Conservation (phyloP, 768 basidiomycete genomes). For the Lactarius sanguifluus region DNA sequence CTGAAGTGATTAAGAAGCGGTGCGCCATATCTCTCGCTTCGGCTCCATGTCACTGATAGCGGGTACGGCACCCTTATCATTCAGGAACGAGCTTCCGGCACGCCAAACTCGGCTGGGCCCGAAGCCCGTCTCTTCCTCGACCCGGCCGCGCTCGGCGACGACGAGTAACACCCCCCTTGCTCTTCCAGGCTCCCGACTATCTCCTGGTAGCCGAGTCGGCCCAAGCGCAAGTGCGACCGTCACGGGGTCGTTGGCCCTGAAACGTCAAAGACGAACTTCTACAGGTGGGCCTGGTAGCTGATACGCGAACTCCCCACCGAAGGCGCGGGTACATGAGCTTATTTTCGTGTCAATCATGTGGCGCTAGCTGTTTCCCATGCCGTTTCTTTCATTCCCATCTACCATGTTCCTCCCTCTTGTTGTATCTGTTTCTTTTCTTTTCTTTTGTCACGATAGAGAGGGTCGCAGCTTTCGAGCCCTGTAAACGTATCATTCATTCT, state of each 20-base stretch:
- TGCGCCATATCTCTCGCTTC: conserved; percentile 35
- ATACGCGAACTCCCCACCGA: conserved; percentile 22
- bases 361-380: conserved; percentile 6
- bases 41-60: conserved; percentile 17
- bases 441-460: conserved; percentile 13
- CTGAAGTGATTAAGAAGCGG: conserved; percentile 97
- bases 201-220: conserved; percentile 38
- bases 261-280: conserved; percentile 80
- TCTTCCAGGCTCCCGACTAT: conserved; percentile 42
- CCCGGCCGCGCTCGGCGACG: conserved; percentile 68
- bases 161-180: conserved; percentile 57
- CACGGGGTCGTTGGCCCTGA: conserved; percentile 49
- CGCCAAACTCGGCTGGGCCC: conserved; percentile 60
- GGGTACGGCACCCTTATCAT: conserved; percentile 14
- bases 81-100: conserved; percentile 78
- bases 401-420: conserved; percentile 15
- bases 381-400: conserved; percentile 12
- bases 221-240: conserved; percentile 31
- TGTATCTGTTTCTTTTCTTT: conserved; percentile 15
- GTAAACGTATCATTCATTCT: conserved; percentile 25
- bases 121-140: conserved; percentile 73
- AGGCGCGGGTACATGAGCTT: conserved; percentile 18
- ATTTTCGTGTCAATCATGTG: conserved; percentile 1
- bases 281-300: conserved; percentile 22
- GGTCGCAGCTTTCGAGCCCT: conserved; percentile 18